Evolutionary conservation across 352 stramenopile species (phyloP).

Genomic region (Phytophthora tentaculata): DNA sequence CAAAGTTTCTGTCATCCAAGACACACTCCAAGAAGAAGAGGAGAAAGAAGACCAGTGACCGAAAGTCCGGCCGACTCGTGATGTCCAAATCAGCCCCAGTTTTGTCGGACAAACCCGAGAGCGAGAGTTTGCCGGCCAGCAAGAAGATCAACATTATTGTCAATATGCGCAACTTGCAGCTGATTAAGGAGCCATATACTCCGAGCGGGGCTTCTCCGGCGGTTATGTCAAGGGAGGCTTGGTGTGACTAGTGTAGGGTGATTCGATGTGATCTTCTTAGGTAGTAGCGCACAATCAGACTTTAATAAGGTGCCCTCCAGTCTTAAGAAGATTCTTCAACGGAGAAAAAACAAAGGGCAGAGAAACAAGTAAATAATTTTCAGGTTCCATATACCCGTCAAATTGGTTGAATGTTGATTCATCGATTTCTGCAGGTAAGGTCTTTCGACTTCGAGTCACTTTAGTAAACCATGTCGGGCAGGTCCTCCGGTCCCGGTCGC

Average conservation of each 20-base stretch:
- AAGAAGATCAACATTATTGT: conserved; percentile 54
- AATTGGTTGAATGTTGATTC: too few species aligned
- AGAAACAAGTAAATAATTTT: too few species aligned
- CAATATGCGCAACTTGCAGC: conserved; percentile 46
- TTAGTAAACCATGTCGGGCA: conserved; percentile 40
- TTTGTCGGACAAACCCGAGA: conserved; percentile 11
- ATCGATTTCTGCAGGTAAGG: conserved; percentile 7
- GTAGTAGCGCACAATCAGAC: too few species aligned
- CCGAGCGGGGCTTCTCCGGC: neutral
- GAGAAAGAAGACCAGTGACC: conserved; percentile 7
- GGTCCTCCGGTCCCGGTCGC: conserved; percentile 31
- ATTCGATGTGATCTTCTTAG: neutral
- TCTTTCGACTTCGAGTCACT: conserved; percentile 9
- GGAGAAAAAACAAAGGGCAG: too few species aligned
- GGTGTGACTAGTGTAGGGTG: neutral
- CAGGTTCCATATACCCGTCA: neutral
- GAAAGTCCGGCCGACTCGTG: conserved; percentile 13
- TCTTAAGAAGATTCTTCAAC: too few species aligned
- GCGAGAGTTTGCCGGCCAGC: conserved; percentile 5
- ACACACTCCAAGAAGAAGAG: conserved; percentile 27
- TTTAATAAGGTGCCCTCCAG: too few species aligned
- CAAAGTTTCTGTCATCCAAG: conserved; percentile 25
- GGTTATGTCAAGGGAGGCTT: conserved; percentile 11
- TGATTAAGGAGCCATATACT: conserved; percentile 14
- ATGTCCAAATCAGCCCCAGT: conserved; percentile 22